phyloP scores from a whole-genome alignment of 2,329 filamentous ascomycete genomes.

The Trichoderma asperellum region DNA sequence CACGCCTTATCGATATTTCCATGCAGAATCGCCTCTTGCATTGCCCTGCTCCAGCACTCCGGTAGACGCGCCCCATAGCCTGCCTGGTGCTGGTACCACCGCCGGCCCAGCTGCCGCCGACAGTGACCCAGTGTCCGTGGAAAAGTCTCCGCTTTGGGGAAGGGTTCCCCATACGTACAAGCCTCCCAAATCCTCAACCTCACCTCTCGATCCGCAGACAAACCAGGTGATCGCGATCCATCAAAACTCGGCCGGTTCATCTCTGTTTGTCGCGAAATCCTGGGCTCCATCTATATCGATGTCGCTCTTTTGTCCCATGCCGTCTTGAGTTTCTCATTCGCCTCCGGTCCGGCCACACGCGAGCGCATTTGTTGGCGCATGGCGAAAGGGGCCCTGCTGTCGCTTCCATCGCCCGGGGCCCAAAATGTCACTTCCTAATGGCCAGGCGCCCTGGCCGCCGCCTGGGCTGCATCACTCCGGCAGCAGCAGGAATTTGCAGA shows the following conservation, averaged over 20 bases:
- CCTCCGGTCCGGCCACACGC: conserved; percentile 55
- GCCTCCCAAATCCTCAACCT: conserved; percentile 57
- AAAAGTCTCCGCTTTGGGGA: conserved; percentile 48
- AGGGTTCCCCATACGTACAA: conserved; percentile 40
- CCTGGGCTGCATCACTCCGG: conserved; percentile 55
- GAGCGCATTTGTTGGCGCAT: conserved; percentile 59
- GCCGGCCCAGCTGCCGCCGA: conserved; percentile 31
- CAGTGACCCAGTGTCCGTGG: conserved; percentile 35
- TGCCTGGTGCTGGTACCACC: conserved; percentile 27
- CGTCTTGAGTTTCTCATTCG: conserved; percentile 52
- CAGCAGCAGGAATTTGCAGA: conserved; percentile 57
- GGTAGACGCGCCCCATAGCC: conserved; percentile 25
- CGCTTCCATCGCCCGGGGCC: conserved; percentile 54
- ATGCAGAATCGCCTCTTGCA: conserved; percentile 21
- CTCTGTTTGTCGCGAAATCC: conserved; percentile 46
- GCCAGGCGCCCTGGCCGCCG: conserved; percentile 67
- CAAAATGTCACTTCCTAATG: conserved; percentile 69
- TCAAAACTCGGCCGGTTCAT: conserved; percentile 53
- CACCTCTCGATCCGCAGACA: conserved; percentile 58
- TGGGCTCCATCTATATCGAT: conserved; percentile 56
- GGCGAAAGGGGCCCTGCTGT: conserved; percentile 56
- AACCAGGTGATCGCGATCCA: conserved; percentile 55
- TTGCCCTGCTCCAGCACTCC: conserved; percentile 14
- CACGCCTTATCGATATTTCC: conserved; percentile 25
- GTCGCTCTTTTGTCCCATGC: conserved; percentile 54